Evolutionary conservation across 2,329 filamentous ascomycete genomes (phyloP), one percentile per base, ranked within the genome.

Genomic region (Lecanicillium sp.): DNA sequence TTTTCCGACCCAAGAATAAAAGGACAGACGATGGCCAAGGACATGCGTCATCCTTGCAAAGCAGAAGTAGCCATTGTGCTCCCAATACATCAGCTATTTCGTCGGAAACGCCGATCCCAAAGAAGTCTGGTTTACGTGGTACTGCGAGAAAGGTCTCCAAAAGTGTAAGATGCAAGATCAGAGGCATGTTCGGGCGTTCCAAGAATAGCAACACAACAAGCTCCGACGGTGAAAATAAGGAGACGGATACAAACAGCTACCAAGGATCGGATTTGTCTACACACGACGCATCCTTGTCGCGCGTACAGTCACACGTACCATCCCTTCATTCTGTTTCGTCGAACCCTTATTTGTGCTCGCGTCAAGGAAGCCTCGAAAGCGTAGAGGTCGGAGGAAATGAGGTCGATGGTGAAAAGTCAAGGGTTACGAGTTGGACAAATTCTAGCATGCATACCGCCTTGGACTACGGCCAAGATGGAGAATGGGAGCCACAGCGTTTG

Each of bases 391-490:
- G 65, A 5, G 57, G 56, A 27, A 58, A 55, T 29, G 59, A 58
- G 36, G 51, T 49, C 1, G 63, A 58, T 12, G 71, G 74, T 29
- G 71, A 77, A 15, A 74, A 65, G 46, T 83, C 79, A n/a, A 64
- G 81, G 17, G 75, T 85, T 36, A 85, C 81, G 2, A 87, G 82
- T 55, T 87, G 83, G 83, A 74, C 73, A 4, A 76, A 78, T 44
- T 84, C 81, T 1, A 75, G 73, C 2, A 66, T 69, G 2, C 71
- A 71, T 41, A 77, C 73, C 3, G 69, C 74, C 3, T 58, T 69
- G 5, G 75, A 60, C 55, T 42, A 68, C 32, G 59, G 42, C 14
- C 42, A 36, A 4, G 51, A 52, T 39, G 59, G 53, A 2, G 68
- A 74, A 43, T 60, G 71, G 65, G 65, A 75, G 43, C 56, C 64